Evolutionary conservation across 495 filamentous ascomycete species (phyloP).

Genomic region (Xylaria grammica): DNA sequence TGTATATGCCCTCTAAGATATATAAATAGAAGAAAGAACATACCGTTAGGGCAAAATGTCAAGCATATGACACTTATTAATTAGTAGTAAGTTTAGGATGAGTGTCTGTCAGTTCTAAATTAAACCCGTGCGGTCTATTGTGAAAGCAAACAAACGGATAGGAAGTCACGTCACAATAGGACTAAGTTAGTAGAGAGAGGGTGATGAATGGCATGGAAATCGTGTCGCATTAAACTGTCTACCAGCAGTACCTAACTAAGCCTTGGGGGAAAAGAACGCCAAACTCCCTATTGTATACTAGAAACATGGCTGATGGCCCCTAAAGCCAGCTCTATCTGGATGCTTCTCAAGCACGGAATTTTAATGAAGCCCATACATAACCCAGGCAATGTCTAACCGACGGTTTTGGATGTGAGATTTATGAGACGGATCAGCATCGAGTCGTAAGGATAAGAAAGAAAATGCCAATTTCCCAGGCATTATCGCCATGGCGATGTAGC

Average conservation of each 20-base stretch:
- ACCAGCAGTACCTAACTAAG: neutral
- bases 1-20: too few species aligned
- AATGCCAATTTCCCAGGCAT: neutral
- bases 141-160: neutral
- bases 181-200: neutral
- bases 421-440: too few species aligned
- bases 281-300: constrained; percentile 9
- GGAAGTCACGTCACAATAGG: neutral
- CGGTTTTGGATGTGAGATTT: too few species aligned
- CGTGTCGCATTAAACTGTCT: constrained; percentile 19
- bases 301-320: neutral
- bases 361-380: too few species aligned
- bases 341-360: neutral
- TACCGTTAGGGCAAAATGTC: too few species aligned
- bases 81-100: too few species aligned
- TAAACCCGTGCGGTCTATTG: neutral
- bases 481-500: neutral
- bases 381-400: too few species aligned
- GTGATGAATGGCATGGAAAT: neutral
- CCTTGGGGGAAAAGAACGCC: neutral
- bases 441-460: too few species aligned
- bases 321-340: neutral
- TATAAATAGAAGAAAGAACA: too few species aligned
- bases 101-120: neutral
- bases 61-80: too few species aligned